These are phyloP conservation scores for Sanghuangporus weigelae DNA, from an alignment of 1,284 basidiomycete genomes.

Conservation along the genomic window DNA sequence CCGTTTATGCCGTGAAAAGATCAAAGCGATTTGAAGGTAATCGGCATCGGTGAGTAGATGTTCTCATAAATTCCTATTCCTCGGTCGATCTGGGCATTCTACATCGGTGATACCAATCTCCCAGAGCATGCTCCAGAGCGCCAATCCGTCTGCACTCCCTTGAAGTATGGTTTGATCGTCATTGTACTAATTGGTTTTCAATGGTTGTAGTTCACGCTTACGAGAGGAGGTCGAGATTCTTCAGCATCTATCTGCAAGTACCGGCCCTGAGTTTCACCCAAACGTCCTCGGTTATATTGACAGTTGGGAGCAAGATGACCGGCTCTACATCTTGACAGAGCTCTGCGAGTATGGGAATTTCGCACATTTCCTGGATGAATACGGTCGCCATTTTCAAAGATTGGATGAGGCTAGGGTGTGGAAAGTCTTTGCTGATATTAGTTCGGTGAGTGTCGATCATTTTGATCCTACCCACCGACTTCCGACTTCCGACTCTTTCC, in stretches of 20 bases:
- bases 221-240: slow-evolving; percentile 96
- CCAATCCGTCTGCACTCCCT: slow-evolving; percentile 4
- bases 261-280: slow-evolving; percentile 42
- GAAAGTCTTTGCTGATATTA: slow-evolving; percentile 94
- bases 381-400: slow-evolving; percentile 77
- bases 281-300: slow-evolving; percentile 91
- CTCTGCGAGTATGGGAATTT: slow-evolving; percentile 92
- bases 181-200: not conserved
- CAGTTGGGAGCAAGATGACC: slow-evolving; percentile 95
- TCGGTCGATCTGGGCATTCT: not conserved
- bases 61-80: not conserved
- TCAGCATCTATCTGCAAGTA: slow-evolving; percentile 59
- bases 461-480: not conserved
- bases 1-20: slow-evolving; percentile 88
- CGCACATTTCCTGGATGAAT: slow-evolving; percentile 89
- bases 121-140: slow-evolving; percentile 1
- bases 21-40: slow-evolving; percentile 91
- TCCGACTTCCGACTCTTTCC: slow-evolving; percentile 12
- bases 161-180: not conserved
- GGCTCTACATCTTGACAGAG: slow-evolving; percentile 92
- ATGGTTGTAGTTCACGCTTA: slow-evolving; percentile 62
- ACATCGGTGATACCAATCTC: slow-evolving; percentile 3
- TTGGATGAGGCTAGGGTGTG: slow-evolving; percentile 94
- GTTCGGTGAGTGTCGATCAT: slow-evolving; percentile 60
- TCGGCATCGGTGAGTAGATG: slow-evolving; percentile 72